Percentiles rank a stretch among this genome's conserved stretches.
Conservation (phyloP, 768 basidiomycete genomes). For the Phaeotremella skinneri region DNA sequence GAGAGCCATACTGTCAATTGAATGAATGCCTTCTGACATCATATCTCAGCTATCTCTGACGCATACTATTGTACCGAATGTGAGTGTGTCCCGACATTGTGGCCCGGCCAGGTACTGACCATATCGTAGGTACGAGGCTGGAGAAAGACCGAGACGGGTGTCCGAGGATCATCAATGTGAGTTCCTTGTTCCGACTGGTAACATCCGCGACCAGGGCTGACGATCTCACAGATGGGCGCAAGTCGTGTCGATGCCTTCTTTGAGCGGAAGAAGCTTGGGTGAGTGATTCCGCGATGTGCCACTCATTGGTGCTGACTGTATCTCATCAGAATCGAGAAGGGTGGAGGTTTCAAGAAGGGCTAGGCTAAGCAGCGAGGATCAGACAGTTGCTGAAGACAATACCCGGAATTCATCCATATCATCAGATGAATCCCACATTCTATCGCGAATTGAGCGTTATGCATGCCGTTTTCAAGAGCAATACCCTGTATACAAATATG, state of each 20-base stretch:
- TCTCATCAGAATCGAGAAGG: conserved; percentile 23
- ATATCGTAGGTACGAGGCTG: conserved; percentile 56
- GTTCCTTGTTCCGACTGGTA: conserved; percentile 2
- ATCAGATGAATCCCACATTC: too few relatives aligned
- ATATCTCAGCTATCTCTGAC: conserved; percentile 82
- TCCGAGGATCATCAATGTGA: conserved; percentile 64
- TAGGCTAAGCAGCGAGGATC: too few relatives aligned
- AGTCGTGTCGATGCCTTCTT: conserved; percentile 47
- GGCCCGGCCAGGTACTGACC: not conserved
- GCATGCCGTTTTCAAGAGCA: too few relatives aligned
- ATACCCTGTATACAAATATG: too few relatives aligned
- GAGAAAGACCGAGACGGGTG: conserved; percentile 98
- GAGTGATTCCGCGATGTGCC: conserved; percentile 5
- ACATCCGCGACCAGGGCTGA: not conserved
- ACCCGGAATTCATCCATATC: not conserved
- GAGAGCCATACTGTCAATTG: not conserved
- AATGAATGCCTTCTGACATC: not conserved
- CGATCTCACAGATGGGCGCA: conserved; percentile 34
- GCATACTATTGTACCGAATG: conserved; percentile 99
- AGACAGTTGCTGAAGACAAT: too few relatives aligned
- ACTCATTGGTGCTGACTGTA: not conserved
- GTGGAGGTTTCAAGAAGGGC: conserved; percentile 37
- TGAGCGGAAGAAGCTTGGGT: conserved; percentile 46
- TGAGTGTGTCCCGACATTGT: conserved; percentile 53
- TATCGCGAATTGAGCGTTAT: too few relatives aligned